phyloP scores from a whole-genome alignment of 148 eudicot genomes.

The Amaranthus palmeri region DNA sequence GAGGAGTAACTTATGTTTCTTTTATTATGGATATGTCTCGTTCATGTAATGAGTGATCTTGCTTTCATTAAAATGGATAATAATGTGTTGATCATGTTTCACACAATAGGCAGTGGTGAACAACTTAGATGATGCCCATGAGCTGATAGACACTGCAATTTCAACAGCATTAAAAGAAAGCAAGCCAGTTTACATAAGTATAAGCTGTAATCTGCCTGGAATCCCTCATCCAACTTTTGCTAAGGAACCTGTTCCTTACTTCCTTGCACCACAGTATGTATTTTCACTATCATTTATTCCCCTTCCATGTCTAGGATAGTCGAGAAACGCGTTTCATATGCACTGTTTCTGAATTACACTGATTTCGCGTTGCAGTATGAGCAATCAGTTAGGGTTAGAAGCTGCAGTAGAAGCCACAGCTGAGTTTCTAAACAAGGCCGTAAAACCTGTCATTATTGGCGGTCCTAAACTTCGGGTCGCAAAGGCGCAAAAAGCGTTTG shows the following conservation, averaged over 20 bases:
- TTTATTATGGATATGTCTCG: background rate
- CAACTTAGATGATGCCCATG: conserved; percentile 81
- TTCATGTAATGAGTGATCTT: background rate
- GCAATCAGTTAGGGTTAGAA: conserved; percentile 68
- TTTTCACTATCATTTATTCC: background rate
- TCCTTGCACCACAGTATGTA: conserved; percentile 59
- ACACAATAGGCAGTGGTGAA: conserved; percentile 57
- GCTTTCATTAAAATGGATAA: background rate
- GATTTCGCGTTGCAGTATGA: conserved; percentile 33
- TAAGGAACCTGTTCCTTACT: conserved; percentile 67
- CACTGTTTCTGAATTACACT: background rate
- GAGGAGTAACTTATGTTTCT: too few relatives aligned
- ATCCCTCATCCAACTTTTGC: conserved; percentile 67
- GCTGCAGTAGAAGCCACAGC: conserved; percentile 81
- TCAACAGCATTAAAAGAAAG: conserved; percentile 80
- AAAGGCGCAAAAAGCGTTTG: conserved; percentile 57
- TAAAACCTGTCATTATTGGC: conserved; percentile 67
- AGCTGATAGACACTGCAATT: conserved; percentile 71
- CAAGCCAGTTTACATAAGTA: conserved; percentile 76
- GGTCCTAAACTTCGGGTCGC: conserved; percentile 68
- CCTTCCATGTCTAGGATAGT: background rate
- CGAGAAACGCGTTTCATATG: background rate
- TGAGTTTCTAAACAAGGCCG: conserved; percentile 68
- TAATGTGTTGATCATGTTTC: conserved; percentile 1
- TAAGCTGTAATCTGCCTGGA: conserved; percentile 71